These are phyloP conservation scores for Mycena amicta DNA, from an alignment of 768 basidiomycete genomes.

Conservation along the genomic window DNA sequence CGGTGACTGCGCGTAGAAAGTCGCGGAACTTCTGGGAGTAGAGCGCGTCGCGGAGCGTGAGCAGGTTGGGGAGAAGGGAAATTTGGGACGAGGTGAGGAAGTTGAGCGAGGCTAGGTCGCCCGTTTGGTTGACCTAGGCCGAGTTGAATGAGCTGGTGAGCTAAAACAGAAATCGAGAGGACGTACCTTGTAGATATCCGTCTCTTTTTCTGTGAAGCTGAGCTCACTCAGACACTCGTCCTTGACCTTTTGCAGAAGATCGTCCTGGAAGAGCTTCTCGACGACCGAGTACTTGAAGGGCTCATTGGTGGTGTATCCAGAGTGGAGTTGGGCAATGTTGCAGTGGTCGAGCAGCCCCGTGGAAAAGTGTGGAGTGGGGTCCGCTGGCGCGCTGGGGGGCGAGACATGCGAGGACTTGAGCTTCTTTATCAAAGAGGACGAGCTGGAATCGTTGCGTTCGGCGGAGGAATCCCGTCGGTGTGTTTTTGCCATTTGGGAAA, in stretches of 20 bases:
- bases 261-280: conserved; percentile 81
- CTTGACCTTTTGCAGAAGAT: conserved; percentile 77
- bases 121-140: conserved; percentile 89
- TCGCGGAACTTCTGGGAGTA: conserved; percentile 83
- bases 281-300: conserved; percentile 87
- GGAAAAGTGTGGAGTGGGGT: conserved; percentile 48
- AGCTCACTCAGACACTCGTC: conserved; percentile 81
- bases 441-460: conserved; percentile 10
- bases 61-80: conserved; percentile 76
- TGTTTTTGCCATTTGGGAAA: conserved; percentile 30
- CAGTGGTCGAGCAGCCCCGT: conserved; percentile 58
- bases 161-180: conserved; percentile 8
- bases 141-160: conserved; percentile 2
- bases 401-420: conserved; percentile 32
- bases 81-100: conserved; percentile 81
- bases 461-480: conserved; percentile 33
- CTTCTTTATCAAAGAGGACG: conserved; percentile 28
- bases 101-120: conserved; percentile 91
- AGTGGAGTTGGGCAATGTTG: conserved; percentile 56
- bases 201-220: conserved; percentile 91
- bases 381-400: conserved; percentile 25
- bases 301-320: conserved; percentile 54
- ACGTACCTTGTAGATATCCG: conserved; percentile 93
- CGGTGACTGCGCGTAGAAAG: conserved; percentile 85
- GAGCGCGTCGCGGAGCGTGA: conserved; percentile 85